Conservation (phyloP, 2,329 filamentous ascomycete species). For the Penicillium crustosum region DNA sequence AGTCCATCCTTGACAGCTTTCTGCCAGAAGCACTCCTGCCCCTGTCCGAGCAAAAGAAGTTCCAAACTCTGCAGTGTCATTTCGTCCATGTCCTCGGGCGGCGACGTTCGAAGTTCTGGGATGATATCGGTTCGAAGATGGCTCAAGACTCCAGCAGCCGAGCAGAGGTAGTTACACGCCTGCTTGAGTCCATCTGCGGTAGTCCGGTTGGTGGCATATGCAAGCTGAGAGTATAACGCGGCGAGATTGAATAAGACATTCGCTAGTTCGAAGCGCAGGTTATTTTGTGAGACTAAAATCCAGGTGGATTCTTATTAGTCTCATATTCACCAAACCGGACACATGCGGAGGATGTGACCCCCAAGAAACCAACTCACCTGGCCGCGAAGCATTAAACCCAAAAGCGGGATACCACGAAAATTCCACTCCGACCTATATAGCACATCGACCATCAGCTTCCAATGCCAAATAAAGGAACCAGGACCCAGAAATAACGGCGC, state of each 20-base stretch:
- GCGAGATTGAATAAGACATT: slow-evolving; percentile 93
- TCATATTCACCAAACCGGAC: neutral
- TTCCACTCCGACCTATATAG: slow-evolving; percentile 75
- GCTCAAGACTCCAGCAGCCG: slow-evolving; percentile 77
- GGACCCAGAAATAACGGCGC: slow-evolving; percentile 27
- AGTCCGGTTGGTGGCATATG: slow-evolving; percentile 72
- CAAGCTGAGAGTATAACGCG: slow-evolving; percentile 89
- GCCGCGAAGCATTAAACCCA: slow-evolving; percentile 80
- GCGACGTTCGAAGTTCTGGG: slow-evolving; percentile 77
- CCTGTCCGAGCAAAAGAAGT: slow-evolving; percentile 84
- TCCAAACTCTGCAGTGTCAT: slow-evolving; percentile 80
- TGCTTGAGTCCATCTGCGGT: slow-evolving; percentile 80
- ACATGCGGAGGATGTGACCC: slow-evolving; percentile 1
- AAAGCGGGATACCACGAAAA: slow-evolving; percentile 95
- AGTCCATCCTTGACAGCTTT: slow-evolving; percentile 92
- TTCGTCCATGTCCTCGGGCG: slow-evolving; percentile 93
- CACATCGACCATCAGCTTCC: slow-evolving; percentile 10
- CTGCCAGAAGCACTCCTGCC: slow-evolving; percentile 97
- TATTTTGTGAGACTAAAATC: slow-evolving; percentile 59
- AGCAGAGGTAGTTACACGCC: slow-evolving; percentile 86
- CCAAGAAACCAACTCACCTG: slow-evolving; percentile 42
- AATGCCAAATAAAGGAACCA: slow-evolving; percentile 9
- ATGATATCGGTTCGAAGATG: slow-evolving; percentile 76
- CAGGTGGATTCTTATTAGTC: neutral
- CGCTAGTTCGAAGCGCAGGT: slow-evolving; percentile 77